A percentile compares a stretch with the other conserved stretches of the same genome.
Conservation (phyloP, 495 filamentous ascomycete species). For the Geoglossum glabrum region DNA sequence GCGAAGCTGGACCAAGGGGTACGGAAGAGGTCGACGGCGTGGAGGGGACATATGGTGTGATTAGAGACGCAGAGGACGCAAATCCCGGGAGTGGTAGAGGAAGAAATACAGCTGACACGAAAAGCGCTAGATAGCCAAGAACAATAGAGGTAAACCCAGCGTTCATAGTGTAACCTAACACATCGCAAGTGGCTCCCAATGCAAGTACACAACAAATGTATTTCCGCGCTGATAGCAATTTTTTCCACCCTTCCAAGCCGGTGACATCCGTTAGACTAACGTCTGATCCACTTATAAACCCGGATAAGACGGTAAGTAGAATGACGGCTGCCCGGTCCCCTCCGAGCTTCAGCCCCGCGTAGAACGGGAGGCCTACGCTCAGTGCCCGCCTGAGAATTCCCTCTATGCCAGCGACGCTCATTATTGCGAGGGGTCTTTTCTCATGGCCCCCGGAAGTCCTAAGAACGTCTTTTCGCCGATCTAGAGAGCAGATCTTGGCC, state of each 20-base stretch:
- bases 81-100: background rate
- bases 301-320: background rate
- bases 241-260: background rate
- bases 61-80: background rate
- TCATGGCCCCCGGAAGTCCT: background rate
- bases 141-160: background rate
- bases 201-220: background rate
- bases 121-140: background rate
- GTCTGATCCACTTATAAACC: background rate
- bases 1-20: background rate
- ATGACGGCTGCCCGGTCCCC: background rate
- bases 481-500: conserved; percentile 17
- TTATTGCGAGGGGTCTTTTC: background rate
- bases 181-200: background rate
- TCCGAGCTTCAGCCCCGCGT: conserved; percentile 1
- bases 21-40: conserved; percentile 8
- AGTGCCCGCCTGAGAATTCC: conserved; percentile 12
- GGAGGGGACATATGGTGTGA: conserved; percentile 2
- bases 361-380: conserved; percentile 18
- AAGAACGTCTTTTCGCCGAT: conserved; percentile 14
- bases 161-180: background rate
- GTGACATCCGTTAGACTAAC: background rate
- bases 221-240: background rate
- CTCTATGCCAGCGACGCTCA: conserved; percentile 1
- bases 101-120: background rate